These are phyloP conservation scores for Pyrus communis DNA, from an alignment of 306 rosid genomes.

Conservation along the genomic window DNA sequence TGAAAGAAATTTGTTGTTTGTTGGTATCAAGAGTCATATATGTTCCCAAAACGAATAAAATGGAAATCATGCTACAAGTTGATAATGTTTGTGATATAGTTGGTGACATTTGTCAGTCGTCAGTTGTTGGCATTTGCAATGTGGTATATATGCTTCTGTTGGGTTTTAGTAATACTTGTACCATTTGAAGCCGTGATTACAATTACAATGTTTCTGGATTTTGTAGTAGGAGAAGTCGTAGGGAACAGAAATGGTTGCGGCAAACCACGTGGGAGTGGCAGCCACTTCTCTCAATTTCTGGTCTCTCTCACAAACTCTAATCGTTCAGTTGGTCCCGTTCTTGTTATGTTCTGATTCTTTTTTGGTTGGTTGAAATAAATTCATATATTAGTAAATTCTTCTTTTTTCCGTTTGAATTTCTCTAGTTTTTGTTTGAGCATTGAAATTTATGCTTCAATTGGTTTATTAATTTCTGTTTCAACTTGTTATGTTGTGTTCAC, in stretches of 20 bases:
- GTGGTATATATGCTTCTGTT: not conserved
- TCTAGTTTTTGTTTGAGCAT: not conserved
- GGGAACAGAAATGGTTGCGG: constrained; percentile 38
- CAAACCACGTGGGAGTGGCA: constrained; percentile 27
- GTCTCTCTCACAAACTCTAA: too few relatives aligned
- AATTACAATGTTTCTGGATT: constrained; percentile 1
- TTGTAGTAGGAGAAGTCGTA: constrained; percentile 40
- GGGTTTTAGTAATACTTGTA: not conserved
- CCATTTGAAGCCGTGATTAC: not conserved
- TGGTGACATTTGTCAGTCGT: not conserved
- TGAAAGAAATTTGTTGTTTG: not conserved
- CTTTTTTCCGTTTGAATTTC: too few relatives aligned
- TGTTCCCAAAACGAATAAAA: too few relatives aligned
- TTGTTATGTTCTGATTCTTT: too few relatives aligned
- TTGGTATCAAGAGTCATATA: too few relatives aligned
- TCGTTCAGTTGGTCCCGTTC: too few relatives aligned
- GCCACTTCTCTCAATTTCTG: too few relatives aligned
- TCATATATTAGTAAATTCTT: too few relatives aligned
- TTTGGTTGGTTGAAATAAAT: too few relatives aligned
- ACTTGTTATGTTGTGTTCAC: not conserved
- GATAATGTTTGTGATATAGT: not conserved
- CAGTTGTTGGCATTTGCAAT: not conserved
- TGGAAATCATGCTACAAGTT: not conserved
- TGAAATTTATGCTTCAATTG: not conserved
- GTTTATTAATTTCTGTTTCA: too few relatives aligned